phyloP scores from a whole-genome alignment of 164 flowering plant genomes.

The Cinnamomum chago region DNA sequence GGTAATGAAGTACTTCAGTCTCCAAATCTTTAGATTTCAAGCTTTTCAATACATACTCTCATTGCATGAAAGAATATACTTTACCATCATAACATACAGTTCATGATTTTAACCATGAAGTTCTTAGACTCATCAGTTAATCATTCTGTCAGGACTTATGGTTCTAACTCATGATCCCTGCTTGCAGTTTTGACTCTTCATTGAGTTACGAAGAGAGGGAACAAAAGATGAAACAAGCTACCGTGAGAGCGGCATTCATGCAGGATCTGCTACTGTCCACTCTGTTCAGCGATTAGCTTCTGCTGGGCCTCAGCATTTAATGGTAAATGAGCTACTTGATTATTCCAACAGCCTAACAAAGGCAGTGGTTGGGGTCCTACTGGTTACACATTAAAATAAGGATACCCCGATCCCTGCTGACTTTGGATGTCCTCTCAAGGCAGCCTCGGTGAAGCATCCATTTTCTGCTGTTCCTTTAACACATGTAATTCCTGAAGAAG shows the following conservation, averaged over 20 bases:
- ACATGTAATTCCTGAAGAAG: slow-evolving; percentile 4
- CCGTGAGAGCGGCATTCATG: slow-evolving; percentile 65
- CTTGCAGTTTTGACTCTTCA: slow-evolving; percentile 64
- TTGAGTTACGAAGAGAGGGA: slow-evolving; percentile 73
- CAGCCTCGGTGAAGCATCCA: slow-evolving; percentile 2
- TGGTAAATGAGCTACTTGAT: background rate
- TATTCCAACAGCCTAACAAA: background rate
- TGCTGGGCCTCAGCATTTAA: slow-evolving; percentile 1
- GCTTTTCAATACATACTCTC: background rate
- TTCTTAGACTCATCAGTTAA: background rate
- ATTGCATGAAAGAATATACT: background rate
- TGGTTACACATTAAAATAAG: background rate
- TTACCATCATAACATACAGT: too few species aligned
- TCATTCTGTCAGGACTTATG: background rate
- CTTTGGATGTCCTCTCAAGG: background rate
- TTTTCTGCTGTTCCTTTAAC: background rate
- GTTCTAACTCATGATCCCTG: slow-evolving; percentile 2
- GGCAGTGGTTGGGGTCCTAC: background rate
- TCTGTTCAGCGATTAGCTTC: slow-evolving; percentile 40
- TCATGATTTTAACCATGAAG: background rate
- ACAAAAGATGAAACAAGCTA: slow-evolving; percentile 56
- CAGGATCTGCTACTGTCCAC: slow-evolving; percentile 71
- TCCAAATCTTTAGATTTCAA: background rate
- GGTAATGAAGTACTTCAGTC: background rate
- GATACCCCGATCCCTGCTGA: background rate